Base-by-base conservation (phyloP, 768 basidiomycete species). In the Rickenella mellea region DNA sequence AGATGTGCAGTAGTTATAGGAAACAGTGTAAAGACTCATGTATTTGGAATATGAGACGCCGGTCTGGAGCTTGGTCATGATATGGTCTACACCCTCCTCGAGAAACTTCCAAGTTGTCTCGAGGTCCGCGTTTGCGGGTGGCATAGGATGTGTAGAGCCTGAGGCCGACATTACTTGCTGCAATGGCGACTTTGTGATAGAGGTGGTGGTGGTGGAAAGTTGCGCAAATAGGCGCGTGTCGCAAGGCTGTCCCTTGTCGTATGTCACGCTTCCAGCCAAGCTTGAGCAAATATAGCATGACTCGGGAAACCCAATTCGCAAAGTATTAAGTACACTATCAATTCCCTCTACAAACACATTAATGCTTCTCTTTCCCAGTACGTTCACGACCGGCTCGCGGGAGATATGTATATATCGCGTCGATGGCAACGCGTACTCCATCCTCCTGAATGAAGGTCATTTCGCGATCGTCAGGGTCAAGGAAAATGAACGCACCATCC, bases 1-100 rank as follows among this genome's bases (percentile, higher is more conserved):
- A 22, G 84, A 85, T 21, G 89, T 97, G 58, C 96, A 99, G 61
- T 94, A 98, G 68, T 98, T 97, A 71, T 99, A 98, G 7, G 89
- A 86, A 40, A 91, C 88, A 19, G 92, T 94, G 64, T 97, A 91
- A 46, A 80, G 69, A 48, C 60, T 73, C 88, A 84, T 90, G 59
- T 90, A 89, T 71, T 79, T 88, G 46, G 84, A 83, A 64, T 86
- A 88, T 17, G 88, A 88, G 41, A 91, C 83, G 46, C 88, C 88
- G 0, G 84, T 86, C 55, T 88, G 84, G 15, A 89, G 69, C 62
- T 86, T 86, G 51, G 83, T 88, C 87, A 91, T 89, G 58, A 91
- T 90, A 55, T 90, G 87, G 64, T 91, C 87, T 25, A 90, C 83
- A 51, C 53, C 83, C 45, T 91, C 86, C 61, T 89, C 82, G 33